These are phyloP conservation scores for Thelephora ganbajun DNA, from an alignment of 768 basidiomycete species.

Conservation along the genomic window DNA sequence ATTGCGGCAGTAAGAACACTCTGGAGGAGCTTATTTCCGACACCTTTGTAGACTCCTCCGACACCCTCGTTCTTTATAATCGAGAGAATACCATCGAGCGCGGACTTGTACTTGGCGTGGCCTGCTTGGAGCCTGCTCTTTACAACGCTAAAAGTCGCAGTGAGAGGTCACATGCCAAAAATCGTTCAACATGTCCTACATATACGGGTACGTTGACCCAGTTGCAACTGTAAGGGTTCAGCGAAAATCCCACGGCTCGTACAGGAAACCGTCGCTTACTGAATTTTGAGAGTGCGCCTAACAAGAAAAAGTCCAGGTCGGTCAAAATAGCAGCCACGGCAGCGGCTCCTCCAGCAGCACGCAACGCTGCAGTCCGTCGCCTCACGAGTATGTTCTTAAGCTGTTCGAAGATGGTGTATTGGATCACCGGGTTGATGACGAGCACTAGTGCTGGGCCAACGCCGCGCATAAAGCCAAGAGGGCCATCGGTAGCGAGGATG, in stretches of 20 bases:
- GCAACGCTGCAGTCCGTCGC: slow-evolving; percentile 40
- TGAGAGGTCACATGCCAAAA: neutral
- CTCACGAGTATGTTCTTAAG: slow-evolving; percentile 74
- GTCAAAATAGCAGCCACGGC: slow-evolving; percentile 34
- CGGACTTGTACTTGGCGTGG: slow-evolving; percentile 60
- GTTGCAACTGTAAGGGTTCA: slow-evolving; percentile 23
- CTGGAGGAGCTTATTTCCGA: slow-evolving; percentile 80
- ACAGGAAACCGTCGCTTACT: slow-evolving; percentile 25
- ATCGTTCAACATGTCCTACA: slow-evolving; percentile 25
- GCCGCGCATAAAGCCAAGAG: slow-evolving; percentile 82
- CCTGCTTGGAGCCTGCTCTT: slow-evolving; percentile 75
- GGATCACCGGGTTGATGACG: slow-evolving; percentile 88
- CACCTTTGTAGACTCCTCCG: slow-evolving; percentile 77
- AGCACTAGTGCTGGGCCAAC: slow-evolving; percentile 88
- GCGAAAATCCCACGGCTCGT: neutral
- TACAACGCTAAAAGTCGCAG: slow-evolving; percentile 31
- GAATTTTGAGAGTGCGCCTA: slow-evolving; percentile 91
- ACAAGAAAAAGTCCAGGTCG: slow-evolving; percentile 85
- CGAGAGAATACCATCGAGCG: slow-evolving; percentile 60
- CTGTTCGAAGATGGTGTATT: slow-evolving; percentile 93
- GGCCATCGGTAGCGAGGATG: slow-evolving; percentile 63
- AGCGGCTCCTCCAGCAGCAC: slow-evolving; percentile 28
- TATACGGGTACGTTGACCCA: slow-evolving; percentile 59
- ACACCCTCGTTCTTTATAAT: slow-evolving; percentile 72
- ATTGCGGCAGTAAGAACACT: slow-evolving; percentile 90